Evolutionary conservation across 768 basidiomycete species (phyloP), one percentile per base, ranked within the genome.

Genomic region (Russula emetica): DNA sequence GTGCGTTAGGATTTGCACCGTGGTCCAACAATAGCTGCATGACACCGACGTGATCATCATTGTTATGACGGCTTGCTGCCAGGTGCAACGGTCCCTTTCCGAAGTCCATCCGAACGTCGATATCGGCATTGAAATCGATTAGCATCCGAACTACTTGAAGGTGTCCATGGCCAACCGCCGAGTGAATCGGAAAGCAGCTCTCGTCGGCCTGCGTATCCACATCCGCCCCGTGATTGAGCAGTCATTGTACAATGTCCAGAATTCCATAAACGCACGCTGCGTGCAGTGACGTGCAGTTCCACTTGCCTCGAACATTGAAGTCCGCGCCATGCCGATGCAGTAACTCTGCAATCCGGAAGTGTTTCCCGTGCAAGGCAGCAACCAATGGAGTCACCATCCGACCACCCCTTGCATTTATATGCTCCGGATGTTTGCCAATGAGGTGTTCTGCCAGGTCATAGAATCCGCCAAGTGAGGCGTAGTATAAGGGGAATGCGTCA

Each of bases 181-280:
- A 1, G 26, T 52, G 36, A 6, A 63, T 28, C 28, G 62, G 14
- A 10, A 36, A 34, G n/a, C n/a, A 13, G 40, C 2, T 14, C 0
- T 1, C 0, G 0, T 1, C 1, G 2, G 22, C 0, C 6, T 9
- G 38, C 14, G 30, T 14, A 24, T 56, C 11, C 28, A 53, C 30
- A 18, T 60, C 30, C 4, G 42, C 59, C 3, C 51, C n/a, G 18
- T 24, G 59, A 24, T 34, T 7, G 30, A 60, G 14, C 10, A 60
- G 42, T 51, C 59, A 60, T 8, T 6, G 8, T 30, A 34, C 16
- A 20, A 24, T 20, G 5, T 60, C 30, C 0, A 32, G 11, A 26
- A 5, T 2, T 5, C n/a, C 50, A 0, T 0, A 1, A 1, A 4
- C 0, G 2, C 14, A 53, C 5, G 51, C 40, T 6, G 2, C 1